phyloP scores from a whole-genome alignment of 106 monocot species.

The Dendrobium chrysotoxum region DNA sequence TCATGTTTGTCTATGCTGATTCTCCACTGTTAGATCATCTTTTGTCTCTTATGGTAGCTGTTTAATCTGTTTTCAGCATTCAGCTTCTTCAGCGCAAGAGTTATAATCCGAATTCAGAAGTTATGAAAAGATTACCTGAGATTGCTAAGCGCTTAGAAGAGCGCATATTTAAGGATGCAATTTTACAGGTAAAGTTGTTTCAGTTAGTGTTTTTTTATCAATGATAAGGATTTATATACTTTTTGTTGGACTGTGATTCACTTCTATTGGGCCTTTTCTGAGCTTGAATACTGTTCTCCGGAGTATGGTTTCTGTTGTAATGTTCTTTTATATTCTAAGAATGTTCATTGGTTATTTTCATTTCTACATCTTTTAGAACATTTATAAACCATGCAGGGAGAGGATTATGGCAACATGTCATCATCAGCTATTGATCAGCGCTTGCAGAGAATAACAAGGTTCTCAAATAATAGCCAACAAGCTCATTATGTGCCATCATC shows the following conservation, averaged over 20 bases:
- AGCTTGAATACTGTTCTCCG: background rate
- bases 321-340: background rate
- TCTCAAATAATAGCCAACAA: conserved; percentile 21
- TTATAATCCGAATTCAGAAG: conserved; percentile 12
- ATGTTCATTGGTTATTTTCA: background rate
- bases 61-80: conserved; percentile 1
- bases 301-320: background rate
- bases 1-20: background rate
- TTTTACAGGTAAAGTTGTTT: conserved; percentile 35
- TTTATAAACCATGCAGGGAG: conserved; percentile 13
- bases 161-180: conserved; percentile 31
- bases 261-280: background rate
- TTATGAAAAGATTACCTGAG: conserved; percentile 40
- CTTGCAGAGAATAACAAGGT: conserved; percentile 33
- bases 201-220: background rate
- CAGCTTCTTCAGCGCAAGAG: conserved; percentile 33
- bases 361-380: background rate
- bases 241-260: background rate
- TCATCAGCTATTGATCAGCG: conserved; percentile 40
- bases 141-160: conserved; percentile 49
- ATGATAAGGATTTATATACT: background rate
- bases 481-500: conserved; percentile 35
- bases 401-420: conserved; percentile 62
- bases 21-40: background rate
- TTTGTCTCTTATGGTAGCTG: background rate